Evolutionary conservation across 225 moss, liverwort and hornwort genomes (phyloP).

Genomic region (Physcomitrium patens): DNA sequence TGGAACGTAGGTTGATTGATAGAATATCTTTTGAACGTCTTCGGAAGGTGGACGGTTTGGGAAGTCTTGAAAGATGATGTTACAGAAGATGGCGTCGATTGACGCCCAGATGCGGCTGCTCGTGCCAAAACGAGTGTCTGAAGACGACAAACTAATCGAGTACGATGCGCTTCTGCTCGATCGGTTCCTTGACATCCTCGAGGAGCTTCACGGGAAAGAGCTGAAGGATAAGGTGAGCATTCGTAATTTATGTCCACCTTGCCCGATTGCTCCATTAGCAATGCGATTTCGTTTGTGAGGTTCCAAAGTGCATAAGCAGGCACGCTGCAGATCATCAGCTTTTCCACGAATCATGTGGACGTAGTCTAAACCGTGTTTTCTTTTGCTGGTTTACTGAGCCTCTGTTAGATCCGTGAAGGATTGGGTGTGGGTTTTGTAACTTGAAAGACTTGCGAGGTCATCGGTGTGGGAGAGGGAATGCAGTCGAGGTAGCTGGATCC

Average conservation of each 20-base stretch:
- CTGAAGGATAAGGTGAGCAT: conserved; percentile 52
- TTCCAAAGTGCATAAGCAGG: conserved; percentile 1
- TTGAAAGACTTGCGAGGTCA: conserved; percentile 3
- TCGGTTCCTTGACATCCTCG: conserved; percentile 62
- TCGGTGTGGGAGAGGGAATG: conserved; percentile 15
- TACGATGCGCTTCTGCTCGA: conserved; percentile 62
- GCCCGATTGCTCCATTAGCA: neutral
- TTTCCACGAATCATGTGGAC: neutral
- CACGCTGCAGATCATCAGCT: neutral
- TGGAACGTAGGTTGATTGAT: conserved; percentile 11
- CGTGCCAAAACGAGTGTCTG: conserved; percentile 59
- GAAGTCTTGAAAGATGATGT: conserved; percentile 37
- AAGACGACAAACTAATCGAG: conserved; percentile 68
- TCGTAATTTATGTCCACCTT: neutral
- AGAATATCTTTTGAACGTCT: neutral
- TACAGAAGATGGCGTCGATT: conserved; percentile 67
- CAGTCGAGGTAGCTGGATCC: conserved; percentile 1
- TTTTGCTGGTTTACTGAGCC: conserved; percentile 15
- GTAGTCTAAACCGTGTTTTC: neutral
- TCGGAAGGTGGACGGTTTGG: conserved; percentile 25
- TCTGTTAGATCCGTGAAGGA: neutral
- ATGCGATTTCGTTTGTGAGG: neutral
- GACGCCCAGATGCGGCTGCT: conserved; percentile 71
- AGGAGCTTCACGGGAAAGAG: conserved; percentile 60
- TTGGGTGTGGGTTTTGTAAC: conserved; percentile 13